These are phyloP conservation scores for Russula lepida DNA, from an alignment of 768 basidiomycete genomes.

Conservation along the genomic window DNA sequence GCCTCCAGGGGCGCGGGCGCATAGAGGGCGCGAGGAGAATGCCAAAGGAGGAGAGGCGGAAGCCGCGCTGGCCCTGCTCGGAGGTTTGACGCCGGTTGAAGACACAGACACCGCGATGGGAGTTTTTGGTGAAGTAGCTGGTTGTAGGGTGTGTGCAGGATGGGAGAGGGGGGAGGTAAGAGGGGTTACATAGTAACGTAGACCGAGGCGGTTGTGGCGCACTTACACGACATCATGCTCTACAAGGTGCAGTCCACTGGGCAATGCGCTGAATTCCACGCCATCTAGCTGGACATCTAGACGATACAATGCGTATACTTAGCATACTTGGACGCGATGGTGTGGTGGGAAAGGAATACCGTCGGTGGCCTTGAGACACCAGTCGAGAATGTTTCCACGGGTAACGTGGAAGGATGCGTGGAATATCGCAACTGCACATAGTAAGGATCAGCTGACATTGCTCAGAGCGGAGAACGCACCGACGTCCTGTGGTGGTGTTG, in stretches of 20 bases:
- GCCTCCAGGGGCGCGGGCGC: constrained; percentile 69
- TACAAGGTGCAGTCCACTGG: constrained; percentile 73
- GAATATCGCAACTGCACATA: constrained; percentile 61
- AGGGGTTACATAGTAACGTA: too few species aligned
- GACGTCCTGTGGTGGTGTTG: constrained; percentile 14
- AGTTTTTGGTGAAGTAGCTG: constrained; percentile 68
- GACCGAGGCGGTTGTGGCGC: not conserved
- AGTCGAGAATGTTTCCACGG: constrained; percentile 70
- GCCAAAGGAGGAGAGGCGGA: constrained; percentile 70
- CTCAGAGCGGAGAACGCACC: not conserved
- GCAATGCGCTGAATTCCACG: constrained; percentile 74
- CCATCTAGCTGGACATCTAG: constrained; percentile 58
- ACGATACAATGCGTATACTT: not conserved
- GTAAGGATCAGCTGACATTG: not conserved
- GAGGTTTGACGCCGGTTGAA: constrained; percentile 62
- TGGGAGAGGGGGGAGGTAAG: not conserved
- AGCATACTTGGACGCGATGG: not conserved
- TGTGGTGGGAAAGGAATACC: constrained; percentile 32
- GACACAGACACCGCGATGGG: constrained; percentile 62
- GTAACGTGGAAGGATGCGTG: constrained; percentile 83
- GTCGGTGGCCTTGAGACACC: constrained; percentile 63
- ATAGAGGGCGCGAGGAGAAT: constrained; percentile 58
- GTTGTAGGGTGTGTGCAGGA: not conserved
- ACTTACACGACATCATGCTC: constrained; percentile 74
- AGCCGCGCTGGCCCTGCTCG: constrained; percentile 70